phyloP scores from a whole-genome alignment of 2,329 filamentous ascomycete species.

The Venturia pyrina region DNA sequence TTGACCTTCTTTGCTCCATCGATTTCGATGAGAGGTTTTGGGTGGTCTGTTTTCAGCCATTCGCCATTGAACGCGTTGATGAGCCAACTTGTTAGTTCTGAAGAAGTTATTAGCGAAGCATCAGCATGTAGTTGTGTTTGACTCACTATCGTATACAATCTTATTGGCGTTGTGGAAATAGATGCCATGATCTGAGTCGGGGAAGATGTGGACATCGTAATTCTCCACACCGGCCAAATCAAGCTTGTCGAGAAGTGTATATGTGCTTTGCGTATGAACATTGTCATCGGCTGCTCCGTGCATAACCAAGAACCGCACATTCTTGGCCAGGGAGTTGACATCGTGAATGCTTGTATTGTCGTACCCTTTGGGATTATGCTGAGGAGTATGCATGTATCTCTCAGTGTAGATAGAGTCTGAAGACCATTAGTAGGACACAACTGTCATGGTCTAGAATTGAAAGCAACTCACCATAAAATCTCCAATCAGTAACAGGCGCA shows the following conservation, averaged over 20 bases:
- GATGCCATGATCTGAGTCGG: constrained; percentile 91
- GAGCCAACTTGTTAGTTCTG: constrained; percentile 79
- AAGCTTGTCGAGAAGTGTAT: constrained; percentile 76
- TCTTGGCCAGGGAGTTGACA: constrained; percentile 59
- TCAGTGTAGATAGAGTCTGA: constrained; percentile 83
- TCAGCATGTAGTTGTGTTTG: background rate
- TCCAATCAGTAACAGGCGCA: constrained; percentile 96
- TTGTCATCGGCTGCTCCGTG: constrained; percentile 97
- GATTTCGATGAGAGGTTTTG: constrained; percentile 30
- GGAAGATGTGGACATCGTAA: constrained; percentile 94
- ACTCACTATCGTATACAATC: constrained; percentile 89
- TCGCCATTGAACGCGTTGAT: constrained; percentile 97
- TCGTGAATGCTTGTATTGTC: constrained; percentile 64
- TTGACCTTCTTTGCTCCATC: background rate
- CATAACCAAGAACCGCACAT: constrained; percentile 87
- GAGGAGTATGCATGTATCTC: constrained; percentile 92
- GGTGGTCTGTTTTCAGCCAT: constrained; percentile 57
- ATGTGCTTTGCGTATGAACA: constrained; percentile 90
- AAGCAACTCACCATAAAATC: constrained; percentile 57
- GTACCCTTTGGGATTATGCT: constrained; percentile 72
- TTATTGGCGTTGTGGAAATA: constrained; percentile 87
- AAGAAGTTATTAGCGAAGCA: constrained; percentile 13
- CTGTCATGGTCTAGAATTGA: background rate
- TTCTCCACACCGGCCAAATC: constrained; percentile 77
- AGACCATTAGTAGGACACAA: background rate